Percentiles rank a stretch among this genome's conserved stretches.
Evolutionary conservation across 257 asterid species (phyloP).

Genomic region (Solanum bulbocastanum): DNA sequence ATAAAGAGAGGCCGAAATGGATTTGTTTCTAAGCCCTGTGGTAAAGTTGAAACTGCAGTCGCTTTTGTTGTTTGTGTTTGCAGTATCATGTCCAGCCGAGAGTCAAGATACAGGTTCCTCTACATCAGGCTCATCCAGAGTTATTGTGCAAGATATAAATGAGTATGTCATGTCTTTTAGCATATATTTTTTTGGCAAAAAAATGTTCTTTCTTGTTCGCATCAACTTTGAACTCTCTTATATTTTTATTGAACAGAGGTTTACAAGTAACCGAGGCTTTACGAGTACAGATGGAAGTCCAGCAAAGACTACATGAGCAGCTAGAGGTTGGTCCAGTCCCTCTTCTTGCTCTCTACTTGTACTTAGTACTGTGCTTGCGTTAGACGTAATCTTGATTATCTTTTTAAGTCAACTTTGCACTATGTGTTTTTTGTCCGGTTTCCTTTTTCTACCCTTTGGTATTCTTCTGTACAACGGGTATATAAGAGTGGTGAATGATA

Average conservation of each 20-base stretch:
- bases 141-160: constrained; percentile 51
- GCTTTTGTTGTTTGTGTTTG: constrained; percentile 2
- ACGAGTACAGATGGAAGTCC: constrained; percentile 95
- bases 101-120: constrained; percentile 84
- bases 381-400: background rate
- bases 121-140: constrained; percentile 56
- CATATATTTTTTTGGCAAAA: background rate
- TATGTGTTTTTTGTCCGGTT: background rate
- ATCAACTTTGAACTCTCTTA: background rate
- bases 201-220: background rate
- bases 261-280: constrained; percentile 86
- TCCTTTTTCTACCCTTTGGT: background rate
- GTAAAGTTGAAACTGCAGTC: background rate
- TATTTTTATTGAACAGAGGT: constrained; percentile 40
- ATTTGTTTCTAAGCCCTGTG: background rate
- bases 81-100: constrained; percentile 74
- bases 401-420: background rate
- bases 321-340: constrained; percentile 49
- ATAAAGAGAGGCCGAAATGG: background rate
- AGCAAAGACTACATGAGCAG: constrained; percentile 74
- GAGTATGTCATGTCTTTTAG: constrained; percentile 36
- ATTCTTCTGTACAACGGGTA: background rate
- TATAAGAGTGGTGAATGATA: background rate
- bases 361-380: background rate
- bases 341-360: background rate